Percentiles rank a stretch among this genome's conserved stretches.
These are phyloP conservation scores for Nakazawaea ernobii DNA, from an alignment of 805 yeast genomes.

Conservation along the genomic window DNA sequence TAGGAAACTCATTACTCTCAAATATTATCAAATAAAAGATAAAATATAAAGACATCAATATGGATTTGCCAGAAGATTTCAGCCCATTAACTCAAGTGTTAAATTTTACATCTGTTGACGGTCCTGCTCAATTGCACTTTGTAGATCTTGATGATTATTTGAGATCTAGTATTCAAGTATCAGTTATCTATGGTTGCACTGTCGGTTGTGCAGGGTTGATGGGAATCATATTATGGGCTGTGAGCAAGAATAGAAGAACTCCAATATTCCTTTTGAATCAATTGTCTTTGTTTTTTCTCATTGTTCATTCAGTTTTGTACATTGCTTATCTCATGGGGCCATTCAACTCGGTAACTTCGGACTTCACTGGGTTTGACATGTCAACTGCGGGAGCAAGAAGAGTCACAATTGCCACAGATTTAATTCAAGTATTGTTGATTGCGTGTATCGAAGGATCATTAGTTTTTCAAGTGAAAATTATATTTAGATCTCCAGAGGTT, in stretches of 20 bases:
- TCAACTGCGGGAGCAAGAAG: constrained; percentile 33
- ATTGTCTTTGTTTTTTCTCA: constrained; percentile 45
- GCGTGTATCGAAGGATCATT: constrained; percentile 59
- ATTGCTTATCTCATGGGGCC: constrained; percentile 49
- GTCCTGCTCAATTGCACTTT: constrained; percentile 32
- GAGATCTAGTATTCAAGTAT: constrained; percentile 28
- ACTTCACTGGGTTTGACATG: constrained; percentile 40
- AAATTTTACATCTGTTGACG: constrained; percentile 37
- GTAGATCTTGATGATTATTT: constrained; percentile 34
- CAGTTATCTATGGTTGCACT: constrained; percentile 49
- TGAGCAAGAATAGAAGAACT: constrained; percentile 48
- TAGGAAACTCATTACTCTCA: background rate
- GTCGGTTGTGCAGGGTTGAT: constrained; percentile 52
- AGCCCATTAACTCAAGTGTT: constrained; percentile 23
- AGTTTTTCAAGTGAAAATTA: constrained; percentile 63
- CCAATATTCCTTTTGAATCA: constrained; percentile 76
- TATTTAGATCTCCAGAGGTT: constrained; percentile 58
- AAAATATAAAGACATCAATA: too few species aligned
- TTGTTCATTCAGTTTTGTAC: constrained; percentile 58
- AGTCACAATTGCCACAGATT: constrained; percentile 55
- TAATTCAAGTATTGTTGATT: constrained; percentile 55
- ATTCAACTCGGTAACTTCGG: constrained; percentile 40
- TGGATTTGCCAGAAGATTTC: constrained; percentile 11
- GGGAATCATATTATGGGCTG: constrained; percentile 37
- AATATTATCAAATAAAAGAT: background rate